Evolutionary conservation across 2,329 filamentous ascomycete genomes (phyloP).

Genomic region (Sphaerulina musiva): DNA sequence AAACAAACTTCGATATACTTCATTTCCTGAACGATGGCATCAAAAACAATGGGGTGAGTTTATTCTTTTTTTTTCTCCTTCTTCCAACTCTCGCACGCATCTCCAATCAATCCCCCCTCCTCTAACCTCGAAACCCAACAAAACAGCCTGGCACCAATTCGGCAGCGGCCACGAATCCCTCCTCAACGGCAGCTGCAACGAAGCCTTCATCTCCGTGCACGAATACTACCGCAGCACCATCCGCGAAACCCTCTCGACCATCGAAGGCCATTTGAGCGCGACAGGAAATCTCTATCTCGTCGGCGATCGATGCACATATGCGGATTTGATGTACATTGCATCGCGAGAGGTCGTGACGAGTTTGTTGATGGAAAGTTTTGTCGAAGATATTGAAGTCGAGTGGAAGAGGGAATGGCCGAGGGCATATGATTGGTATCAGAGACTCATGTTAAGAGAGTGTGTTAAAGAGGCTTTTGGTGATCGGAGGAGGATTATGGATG

Average conservation of each 20-base stretch:
- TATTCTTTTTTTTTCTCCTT: too few relatives aligned
- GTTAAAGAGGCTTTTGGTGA: constrained; percentile 3
- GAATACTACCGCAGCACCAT: constrained; percentile 1
- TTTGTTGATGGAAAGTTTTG: constrained; percentile 2
- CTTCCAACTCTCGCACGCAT: too few relatives aligned
- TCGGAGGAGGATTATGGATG: constrained; percentile 3
- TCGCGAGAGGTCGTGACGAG: background rate
- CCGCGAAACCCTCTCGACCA: constrained; percentile 31
- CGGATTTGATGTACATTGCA: constrained; percentile 33
- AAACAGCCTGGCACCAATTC: too few relatives aligned
- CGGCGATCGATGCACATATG: constrained; percentile 40
- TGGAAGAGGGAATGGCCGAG: constrained; percentile 2
- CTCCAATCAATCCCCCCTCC: too few relatives aligned
- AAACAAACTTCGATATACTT: constrained; percentile 26
- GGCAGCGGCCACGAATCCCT: too few relatives aligned
- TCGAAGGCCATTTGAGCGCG: constrained; percentile 37
- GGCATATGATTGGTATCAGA: constrained; percentile 10
- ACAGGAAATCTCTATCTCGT: constrained; percentile 37
- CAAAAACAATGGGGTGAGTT: constrained; percentile 25
- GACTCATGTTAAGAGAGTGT: background rate
- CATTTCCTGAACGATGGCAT: constrained; percentile 24
- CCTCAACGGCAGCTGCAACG: background rate
- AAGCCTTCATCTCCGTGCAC: constrained; percentile 25
- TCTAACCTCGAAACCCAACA: too few relatives aligned
- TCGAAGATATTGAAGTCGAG: constrained; percentile 6